phyloP scores from a whole-genome alignment of 176 grass and related monocot species.

The Eleusine coracana region DNA sequence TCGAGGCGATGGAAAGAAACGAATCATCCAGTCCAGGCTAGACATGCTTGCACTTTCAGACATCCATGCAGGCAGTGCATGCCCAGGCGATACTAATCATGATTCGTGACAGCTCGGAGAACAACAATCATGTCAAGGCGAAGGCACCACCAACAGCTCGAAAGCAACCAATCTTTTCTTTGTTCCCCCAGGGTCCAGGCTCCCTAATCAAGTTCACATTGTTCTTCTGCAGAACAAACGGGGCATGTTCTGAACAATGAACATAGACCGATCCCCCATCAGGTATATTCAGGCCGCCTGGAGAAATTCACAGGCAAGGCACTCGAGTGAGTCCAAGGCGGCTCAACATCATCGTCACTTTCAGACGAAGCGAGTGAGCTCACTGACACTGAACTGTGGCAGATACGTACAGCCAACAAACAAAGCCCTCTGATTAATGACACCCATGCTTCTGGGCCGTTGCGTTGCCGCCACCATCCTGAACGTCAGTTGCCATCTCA shows the following conservation, averaged over 20 bases:
- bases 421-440: background rate
- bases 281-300: background rate
- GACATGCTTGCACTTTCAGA: slow-evolving; percentile 38
- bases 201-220: background rate
- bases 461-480: background rate
- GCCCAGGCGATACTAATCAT: slow-evolving; percentile 14
- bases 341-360: slow-evolving; percentile 4
- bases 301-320: background rate
- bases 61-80: background rate
- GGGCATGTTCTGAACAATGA: background rate
- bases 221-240: background rate
- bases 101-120: slow-evolving; percentile 6
- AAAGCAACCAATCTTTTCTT: slow-evolving; percentile 28
- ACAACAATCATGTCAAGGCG: slow-evolving; percentile 14
- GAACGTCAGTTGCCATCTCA: slow-evolving; percentile 9
- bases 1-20: background rate
- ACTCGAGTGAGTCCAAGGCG: background rate
- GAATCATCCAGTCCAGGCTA: slow-evolving; percentile 36
- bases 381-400: background rate
- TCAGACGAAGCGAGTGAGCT: slow-evolving; percentile 15
- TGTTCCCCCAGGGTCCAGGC: background rate
- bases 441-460: slow-evolving; percentile 25
- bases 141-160: slow-evolving; percentile 15
- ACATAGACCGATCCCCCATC: background rate
- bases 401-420: background rate